These are phyloP conservation scores for Monoraphidium neglectum DNA, from an alignment of 139 green algal species.

Conservation along the genomic window DNA sequence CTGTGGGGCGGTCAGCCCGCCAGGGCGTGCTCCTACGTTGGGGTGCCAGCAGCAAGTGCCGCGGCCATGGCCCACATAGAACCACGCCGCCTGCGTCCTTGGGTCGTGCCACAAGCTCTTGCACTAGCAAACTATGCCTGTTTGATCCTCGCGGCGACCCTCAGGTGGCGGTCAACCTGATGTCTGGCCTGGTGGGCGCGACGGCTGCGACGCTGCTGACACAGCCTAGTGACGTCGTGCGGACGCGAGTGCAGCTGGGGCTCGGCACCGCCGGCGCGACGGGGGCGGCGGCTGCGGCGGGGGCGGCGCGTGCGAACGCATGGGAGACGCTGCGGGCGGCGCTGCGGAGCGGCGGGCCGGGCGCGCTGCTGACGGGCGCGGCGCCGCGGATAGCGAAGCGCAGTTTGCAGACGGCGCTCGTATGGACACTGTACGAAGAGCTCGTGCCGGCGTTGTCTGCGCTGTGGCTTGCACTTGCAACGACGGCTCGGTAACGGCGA, in stretches of 20 bases:
- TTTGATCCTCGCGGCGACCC: too few relatives aligned
- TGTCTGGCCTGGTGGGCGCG: constrained; percentile 66
- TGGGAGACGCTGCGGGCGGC: constrained; percentile 14
- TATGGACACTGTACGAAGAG: constrained; percentile 93
- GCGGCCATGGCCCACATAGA: too few relatives aligned
- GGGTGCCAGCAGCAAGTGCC: too few relatives aligned
- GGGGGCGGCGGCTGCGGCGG: not conserved
- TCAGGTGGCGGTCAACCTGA: constrained; percentile 65
- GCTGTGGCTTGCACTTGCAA: constrained; percentile 4
- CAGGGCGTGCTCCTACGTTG: too few relatives aligned
- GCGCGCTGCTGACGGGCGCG: constrained; percentile 43
- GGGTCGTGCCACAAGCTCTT: too few relatives aligned
- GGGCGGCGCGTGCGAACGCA: not conserved
- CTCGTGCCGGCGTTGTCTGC: constrained; percentile 58
- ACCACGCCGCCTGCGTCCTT: too few relatives aligned
- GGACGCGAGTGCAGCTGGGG: constrained; percentile 81
- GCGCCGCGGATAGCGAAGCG: constrained; percentile 79
- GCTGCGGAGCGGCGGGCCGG: constrained; percentile 16
- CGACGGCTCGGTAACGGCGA: too few relatives aligned
- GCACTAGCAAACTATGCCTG: too few relatives aligned
- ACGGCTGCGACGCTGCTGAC: constrained; percentile 82
- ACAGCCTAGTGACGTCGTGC: constrained; percentile 84
- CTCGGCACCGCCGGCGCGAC: not conserved
- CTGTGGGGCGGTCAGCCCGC: too few relatives aligned
- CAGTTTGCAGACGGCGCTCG: constrained; percentile 83